A percentile compares a stretch with the other conserved stretches of the same genome.
Evolutionary conservation across 768 basidiomycete species (phyloP).

Genomic region (Grammothele lineata): DNA sequence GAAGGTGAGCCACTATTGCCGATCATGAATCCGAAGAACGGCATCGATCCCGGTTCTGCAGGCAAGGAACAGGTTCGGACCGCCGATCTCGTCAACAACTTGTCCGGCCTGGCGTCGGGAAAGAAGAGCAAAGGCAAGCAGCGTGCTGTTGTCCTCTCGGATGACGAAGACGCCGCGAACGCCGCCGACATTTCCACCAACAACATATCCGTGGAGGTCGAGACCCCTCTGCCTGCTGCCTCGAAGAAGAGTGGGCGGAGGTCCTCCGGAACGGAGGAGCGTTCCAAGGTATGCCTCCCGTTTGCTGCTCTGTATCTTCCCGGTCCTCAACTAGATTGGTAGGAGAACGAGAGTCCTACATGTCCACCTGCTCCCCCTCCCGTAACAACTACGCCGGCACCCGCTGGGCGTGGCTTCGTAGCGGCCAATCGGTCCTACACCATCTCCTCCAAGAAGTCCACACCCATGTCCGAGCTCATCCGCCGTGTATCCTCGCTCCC

Average conservation of each 20-base stretch:
- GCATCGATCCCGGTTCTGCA: too few species aligned
- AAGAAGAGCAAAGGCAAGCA: constrained; percentile 16
- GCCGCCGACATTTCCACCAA: constrained; percentile 9
- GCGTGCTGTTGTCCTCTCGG: constrained; percentile 18
- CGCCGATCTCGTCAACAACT: too few species aligned
- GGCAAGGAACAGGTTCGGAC: too few species aligned
- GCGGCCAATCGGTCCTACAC: constrained; percentile 30
- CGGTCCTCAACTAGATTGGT: background rate
- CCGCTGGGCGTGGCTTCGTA: constrained; percentile 6
- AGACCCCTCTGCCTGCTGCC: constrained; percentile 3
- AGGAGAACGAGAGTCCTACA: constrained; percentile 7
- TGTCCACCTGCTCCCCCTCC: background rate
- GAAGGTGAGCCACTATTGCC: too few species aligned
- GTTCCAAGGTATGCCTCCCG: constrained; percentile 14
- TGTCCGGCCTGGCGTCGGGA: background rate
- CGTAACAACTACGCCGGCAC: constrained; percentile 3
- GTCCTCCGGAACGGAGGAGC: constrained; percentile 1
- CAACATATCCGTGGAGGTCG: background rate
- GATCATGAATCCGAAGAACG: too few species aligned
- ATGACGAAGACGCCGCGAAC: constrained; percentile 18
- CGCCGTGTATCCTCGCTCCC: constrained; percentile 65
- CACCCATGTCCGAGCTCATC: constrained; percentile 75
- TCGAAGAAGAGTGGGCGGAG: constrained; percentile 11
- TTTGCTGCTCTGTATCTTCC: too few species aligned
- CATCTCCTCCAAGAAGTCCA: constrained; percentile 45